These are phyloP conservation scores for Chloris gayana DNA, from an alignment of 176 grass and related monocot species.

Conservation along the genomic window DNA sequence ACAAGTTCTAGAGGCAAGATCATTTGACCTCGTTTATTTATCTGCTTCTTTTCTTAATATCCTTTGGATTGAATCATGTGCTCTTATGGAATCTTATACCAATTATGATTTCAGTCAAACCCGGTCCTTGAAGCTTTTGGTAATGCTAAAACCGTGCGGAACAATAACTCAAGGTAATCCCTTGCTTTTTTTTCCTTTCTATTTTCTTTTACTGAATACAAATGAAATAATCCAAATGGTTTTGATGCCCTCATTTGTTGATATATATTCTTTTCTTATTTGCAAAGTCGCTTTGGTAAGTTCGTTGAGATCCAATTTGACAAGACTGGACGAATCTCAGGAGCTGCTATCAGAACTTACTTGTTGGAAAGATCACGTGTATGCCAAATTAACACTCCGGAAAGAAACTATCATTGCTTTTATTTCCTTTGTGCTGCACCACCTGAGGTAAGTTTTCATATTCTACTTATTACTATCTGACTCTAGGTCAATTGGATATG, in stretches of 20 bases:
- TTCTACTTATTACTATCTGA: slow-evolving; percentile 15
- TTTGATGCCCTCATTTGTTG: slow-evolving; percentile 38
- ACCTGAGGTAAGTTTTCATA: slow-evolving; percentile 63
- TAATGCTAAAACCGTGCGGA: slow-evolving; percentile 96
- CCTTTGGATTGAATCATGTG: slow-evolving; percentile 23
- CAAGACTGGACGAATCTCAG: slow-evolving; percentile 92
- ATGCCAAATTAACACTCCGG: slow-evolving; percentile 96
- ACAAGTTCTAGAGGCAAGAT: slow-evolving; percentile 96
- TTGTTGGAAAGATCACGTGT: slow-evolving; percentile 99
- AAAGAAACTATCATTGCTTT: slow-evolving; percentile 99
- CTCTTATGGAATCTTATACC: slow-evolving; percentile 32
- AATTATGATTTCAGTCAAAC: slow-evolving; percentile 81
- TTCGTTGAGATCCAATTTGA: slow-evolving; percentile 99
- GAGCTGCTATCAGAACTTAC: slow-evolving; percentile 99
- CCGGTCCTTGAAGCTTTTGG: slow-evolving; percentile 99
- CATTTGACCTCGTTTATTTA: slow-evolving; percentile 22
- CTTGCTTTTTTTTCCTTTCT: slow-evolving; percentile 26
- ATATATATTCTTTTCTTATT: not conserved
- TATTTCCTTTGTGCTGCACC: slow-evolving; percentile 93
- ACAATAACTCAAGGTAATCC: slow-evolving; percentile 95
- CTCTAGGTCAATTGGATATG: not conserved
- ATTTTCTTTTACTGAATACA: slow-evolving; percentile 34
- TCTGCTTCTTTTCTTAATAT: slow-evolving; percentile 3
- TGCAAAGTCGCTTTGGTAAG: slow-evolving; percentile 93
- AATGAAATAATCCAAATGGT: slow-evolving; percentile 39